Conservation (phyloP, 768 basidiomycete species). For the Tulasnella sp. region DNA sequence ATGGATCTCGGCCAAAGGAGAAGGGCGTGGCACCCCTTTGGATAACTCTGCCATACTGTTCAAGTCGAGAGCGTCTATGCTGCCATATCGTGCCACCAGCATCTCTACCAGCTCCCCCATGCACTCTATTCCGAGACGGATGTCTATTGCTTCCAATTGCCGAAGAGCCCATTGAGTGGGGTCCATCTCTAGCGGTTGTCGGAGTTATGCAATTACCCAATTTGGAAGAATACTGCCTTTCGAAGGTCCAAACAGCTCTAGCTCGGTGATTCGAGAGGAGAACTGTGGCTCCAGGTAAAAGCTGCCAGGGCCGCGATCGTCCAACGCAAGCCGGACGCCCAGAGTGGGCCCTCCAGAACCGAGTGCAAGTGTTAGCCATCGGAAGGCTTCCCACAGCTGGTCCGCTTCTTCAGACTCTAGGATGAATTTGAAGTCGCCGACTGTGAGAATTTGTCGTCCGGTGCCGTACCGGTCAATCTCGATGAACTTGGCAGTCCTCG, state of each 20-base stretch:
- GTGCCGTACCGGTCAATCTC: background rate
- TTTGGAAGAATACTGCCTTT: background rate
- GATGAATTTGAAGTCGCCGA: background rate
- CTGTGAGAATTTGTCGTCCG: background rate
- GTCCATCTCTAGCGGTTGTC: background rate
- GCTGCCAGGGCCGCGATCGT: background rate
- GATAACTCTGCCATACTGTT: background rate
- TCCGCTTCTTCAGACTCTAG: background rate
- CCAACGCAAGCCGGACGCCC: background rate
- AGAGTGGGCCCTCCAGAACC: background rate
- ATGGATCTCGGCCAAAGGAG: background rate
- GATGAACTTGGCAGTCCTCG: background rate
- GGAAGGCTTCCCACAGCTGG: background rate
- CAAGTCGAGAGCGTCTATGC: background rate
- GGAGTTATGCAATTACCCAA: background rate
- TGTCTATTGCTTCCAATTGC: background rate
- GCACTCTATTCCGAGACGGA: background rate
- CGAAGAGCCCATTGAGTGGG: background rate
- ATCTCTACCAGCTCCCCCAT: background rate
- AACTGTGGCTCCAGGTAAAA: background rate
- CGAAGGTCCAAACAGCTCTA: background rate
- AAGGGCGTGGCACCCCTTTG: background rate
- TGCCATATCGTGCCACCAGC: background rate
- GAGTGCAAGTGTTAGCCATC: background rate
- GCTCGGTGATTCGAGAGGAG: background rate